Conservation (phyloP, 1,284 basidiomycete species). For the Cystobasidiaceae sp. region DNA sequence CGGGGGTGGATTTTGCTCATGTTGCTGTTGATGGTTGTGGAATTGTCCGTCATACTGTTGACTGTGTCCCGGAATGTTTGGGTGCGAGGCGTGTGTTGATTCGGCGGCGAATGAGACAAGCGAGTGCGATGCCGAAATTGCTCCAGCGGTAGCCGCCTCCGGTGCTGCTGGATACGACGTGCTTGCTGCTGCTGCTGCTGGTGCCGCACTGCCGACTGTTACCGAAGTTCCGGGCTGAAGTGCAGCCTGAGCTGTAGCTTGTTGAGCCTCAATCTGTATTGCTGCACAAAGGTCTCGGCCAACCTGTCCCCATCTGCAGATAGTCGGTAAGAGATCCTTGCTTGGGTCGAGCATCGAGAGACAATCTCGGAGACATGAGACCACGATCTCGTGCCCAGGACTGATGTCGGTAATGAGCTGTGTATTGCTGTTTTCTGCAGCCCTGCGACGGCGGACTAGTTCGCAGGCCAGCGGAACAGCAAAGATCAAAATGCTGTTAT, state of each 20-base stretch:
- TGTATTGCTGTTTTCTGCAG: neutral
- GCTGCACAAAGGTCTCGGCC: neutral
- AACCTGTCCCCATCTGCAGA: neutral
- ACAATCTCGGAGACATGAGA: neutral
- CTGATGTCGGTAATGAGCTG: neutral
- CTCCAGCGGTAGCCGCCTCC: too few species aligned
- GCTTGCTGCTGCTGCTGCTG: neutral
- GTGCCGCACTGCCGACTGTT: neutral
- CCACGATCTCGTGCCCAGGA: neutral
- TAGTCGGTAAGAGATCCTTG: neutral
- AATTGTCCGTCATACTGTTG: neutral
- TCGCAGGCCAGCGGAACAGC: neutral
- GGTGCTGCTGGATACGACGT: neutral
- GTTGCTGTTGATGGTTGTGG: neutral
- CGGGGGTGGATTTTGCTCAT: too few species aligned
- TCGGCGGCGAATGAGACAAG: neutral
- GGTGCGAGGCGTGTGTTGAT: neutral
- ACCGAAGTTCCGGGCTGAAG: neutral
- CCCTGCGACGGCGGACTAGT: neutral
- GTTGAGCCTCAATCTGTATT: neutral
- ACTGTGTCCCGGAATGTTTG: neutral
- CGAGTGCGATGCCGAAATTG: too few species aligned
- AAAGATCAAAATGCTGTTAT: neutral
- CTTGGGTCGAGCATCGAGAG: neutral
- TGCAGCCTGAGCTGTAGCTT: neutral